Evolutionary conservation across 2,329 filamentous ascomycete genomes (phyloP).

Genomic region (Emmonsiellopsis sp.): DNA sequence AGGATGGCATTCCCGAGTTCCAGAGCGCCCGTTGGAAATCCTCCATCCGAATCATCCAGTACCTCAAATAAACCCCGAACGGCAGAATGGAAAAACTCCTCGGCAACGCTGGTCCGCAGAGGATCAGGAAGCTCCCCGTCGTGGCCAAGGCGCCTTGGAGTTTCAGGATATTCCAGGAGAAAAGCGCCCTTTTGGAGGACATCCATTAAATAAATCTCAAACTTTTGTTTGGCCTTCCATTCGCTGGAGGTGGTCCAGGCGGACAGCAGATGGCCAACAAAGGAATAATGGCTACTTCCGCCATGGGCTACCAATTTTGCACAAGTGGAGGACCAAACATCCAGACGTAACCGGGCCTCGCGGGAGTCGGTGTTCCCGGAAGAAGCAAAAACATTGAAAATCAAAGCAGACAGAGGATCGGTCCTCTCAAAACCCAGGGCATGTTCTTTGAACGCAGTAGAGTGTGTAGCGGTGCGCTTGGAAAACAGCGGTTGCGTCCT

Average conservation of each 20-base stretch:
- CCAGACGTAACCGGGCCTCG: constrained; percentile 69
- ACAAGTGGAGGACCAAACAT: constrained; percentile 82
- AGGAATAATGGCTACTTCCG: constrained; percentile 67
- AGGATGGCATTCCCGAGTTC: constrained; percentile 79
- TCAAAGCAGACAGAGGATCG: constrained; percentile 72
- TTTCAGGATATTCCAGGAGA: constrained; percentile 74
- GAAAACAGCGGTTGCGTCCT: constrained; percentile 41
- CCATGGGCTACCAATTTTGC: constrained; percentile 71
- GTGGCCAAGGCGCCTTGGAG: constrained; percentile 62
- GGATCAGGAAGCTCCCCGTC: constrained; percentile 57
- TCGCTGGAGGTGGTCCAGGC: constrained; percentile 79
- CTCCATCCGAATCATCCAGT: constrained; percentile 76
- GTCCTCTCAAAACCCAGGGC: constrained; percentile 82
- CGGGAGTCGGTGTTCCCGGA: constrained; percentile 71
- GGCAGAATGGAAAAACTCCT: constrained; percentile 80
- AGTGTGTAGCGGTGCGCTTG: constrained; percentile 37
- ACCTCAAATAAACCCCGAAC: constrained; percentile 75
- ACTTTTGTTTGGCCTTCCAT: constrained; percentile 80
- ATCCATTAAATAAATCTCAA: constrained; percentile 93
- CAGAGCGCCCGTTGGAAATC: constrained; percentile 77
- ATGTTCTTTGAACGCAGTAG: constrained; percentile 64
- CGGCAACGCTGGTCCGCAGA: constrained; percentile 71
- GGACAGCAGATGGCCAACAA: constrained; percentile 76
- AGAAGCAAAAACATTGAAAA: constrained; percentile 84
- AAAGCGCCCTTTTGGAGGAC: constrained; percentile 89